Conservation (phyloP, 257 asterid genomes). For the Jasminum sambac region DNA sequence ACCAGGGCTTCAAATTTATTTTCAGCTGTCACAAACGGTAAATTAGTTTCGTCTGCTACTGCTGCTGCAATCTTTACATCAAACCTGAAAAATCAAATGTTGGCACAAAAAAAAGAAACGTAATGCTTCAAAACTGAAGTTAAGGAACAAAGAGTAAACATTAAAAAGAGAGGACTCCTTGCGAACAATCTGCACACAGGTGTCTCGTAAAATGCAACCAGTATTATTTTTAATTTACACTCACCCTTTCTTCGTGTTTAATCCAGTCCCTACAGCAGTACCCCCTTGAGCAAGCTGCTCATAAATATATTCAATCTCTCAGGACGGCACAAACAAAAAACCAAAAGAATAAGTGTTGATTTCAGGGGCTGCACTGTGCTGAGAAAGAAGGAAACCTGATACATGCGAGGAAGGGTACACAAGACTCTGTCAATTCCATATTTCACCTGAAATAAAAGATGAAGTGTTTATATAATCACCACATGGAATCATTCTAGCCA, state of each 20-base stretch:
- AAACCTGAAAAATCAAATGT: slow-evolving; percentile 55
- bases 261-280: slow-evolving; percentile 98
- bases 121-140: not conserved
- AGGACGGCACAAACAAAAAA: slow-evolving; percentile 28
- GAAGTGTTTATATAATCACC: slow-evolving; percentile 5
- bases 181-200: slow-evolving; percentile 7
- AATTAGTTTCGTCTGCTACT: slow-evolving; percentile 90
- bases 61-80: slow-evolving; percentile 95
- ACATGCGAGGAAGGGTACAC: slow-evolving; percentile 89
- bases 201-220: slow-evolving; percentile 18
- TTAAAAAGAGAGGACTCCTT: slow-evolving; percentile 12
- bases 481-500: not conserved
- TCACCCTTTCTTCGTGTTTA: slow-evolving; percentile 94
- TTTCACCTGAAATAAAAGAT: slow-evolving; percentile 63
- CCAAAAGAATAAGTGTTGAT: slow-evolving; percentile 23
- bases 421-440: slow-evolving; percentile 84
- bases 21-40: slow-evolving; percentile 98
- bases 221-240: slow-evolving; percentile 16
- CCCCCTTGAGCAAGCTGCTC: slow-evolving; percentile 99
- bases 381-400: slow-evolving; percentile 58
- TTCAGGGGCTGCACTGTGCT: slow-evolving; percentile 9
- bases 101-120: not conserved
- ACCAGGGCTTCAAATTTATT: slow-evolving; percentile 99
- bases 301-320: slow-evolving; percentile 31
- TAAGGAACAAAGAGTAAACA: slow-evolving; percentile 6